Evolutionary conservation across 176 grass and related monocot genomes (phyloP), one percentile per base, ranked within the genome.

Genomic region (Luzula sylvatica): DNA sequence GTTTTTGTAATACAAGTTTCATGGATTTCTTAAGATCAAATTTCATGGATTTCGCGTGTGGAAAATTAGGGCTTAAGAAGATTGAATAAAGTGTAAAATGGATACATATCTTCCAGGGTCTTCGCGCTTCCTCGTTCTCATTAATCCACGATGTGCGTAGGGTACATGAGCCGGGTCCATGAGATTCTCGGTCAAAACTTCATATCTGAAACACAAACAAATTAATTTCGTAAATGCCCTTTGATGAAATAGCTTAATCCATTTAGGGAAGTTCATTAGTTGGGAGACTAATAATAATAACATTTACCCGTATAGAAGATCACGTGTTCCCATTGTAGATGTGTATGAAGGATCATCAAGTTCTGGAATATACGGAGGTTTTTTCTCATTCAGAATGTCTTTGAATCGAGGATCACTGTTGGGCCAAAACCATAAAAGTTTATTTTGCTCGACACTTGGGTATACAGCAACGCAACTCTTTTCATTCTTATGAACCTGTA

Each of bases 351-450:
- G 89, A 35, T 95, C 80, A 35, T 95, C 89, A 2, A 95, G 44
- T 47, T 88, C 80, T 0, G 77, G 61, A 46, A 95, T 23, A 38
- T 48, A 73, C 0, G 80, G 89, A 42, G 89, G 83, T 3, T 23
- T 66, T 53, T 77, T 72, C 72, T 53, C 75, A 19, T 70, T 25
- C 26, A 83, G 8, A 7, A 88, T 60, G 53, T 85, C 70, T 38
- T 32, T 72, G 73, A 72, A 56, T 23, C 81, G 64, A 4, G 73
- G 26, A 29, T 78, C 76, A 13, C 61, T 39, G 39, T 68, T 88
- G 2, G 89, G 80, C 70, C 82, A 88, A 72, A 95, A 88, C 89
- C 89, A 95, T 7, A 95, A 30, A 43, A 95, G 66, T 30, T 73
- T 67, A 61, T 88, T 88, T 55, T 81, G 83, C 25, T 69, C 83